A percentile compares a stretch with the other conserved stretches of the same genome.
Evolutionary conservation across 2,329 filamentous ascomycete genomes (phyloP).

Genomic region (Penicillium griseofulvum): DNA sequence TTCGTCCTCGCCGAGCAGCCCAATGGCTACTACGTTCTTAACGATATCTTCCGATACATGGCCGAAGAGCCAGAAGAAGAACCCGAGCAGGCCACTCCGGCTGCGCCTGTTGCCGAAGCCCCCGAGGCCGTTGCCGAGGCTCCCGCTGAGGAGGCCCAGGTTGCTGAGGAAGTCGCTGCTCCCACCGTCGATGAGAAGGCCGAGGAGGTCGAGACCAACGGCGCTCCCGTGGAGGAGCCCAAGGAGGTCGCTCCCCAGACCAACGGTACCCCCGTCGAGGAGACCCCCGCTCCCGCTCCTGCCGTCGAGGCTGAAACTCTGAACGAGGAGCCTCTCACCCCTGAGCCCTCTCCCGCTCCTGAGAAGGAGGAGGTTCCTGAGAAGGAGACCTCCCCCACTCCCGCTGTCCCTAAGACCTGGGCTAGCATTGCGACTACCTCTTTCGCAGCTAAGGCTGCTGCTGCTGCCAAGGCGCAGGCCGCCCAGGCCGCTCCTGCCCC

Average conservation of each 20-base stretch:
- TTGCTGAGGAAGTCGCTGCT: constrained; percentile 45
- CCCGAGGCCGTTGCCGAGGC: constrained; percentile 35
- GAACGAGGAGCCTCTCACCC: constrained; percentile 65
- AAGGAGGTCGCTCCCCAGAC: constrained; percentile 36
- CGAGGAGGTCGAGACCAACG: constrained; percentile 59
- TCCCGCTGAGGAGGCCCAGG: constrained; percentile 29
- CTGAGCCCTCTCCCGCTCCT: constrained; percentile 57
- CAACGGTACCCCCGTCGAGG: constrained; percentile 28
- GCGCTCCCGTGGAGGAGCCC: constrained; percentile 40
- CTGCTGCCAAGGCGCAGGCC: constrained; percentile 32
- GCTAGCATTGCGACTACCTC: constrained; percentile 53
- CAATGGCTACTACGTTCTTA: constrained; percentile 96
- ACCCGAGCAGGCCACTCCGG: constrained; percentile 43
- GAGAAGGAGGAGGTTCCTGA: constrained; percentile 50
- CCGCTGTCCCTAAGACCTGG: constrained; percentile 62
- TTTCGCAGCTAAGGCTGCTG: constrained; percentile 40
- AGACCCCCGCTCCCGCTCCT: constrained; percentile 22
- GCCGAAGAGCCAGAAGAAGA: constrained; percentile 67
- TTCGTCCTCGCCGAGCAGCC: constrained; percentile 96
- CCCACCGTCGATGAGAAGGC: constrained; percentile 70
- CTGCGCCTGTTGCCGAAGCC: constrained; percentile 43
- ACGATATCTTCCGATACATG: constrained; percentile 96
- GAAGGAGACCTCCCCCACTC: constrained; percentile 46
- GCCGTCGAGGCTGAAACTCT: constrained; percentile 42
- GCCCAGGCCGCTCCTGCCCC: constrained; percentile 39